Base-by-base conservation (phyloP, 2,329 filamentous ascomycete species). In the Penicillium sumatraense region DNA sequence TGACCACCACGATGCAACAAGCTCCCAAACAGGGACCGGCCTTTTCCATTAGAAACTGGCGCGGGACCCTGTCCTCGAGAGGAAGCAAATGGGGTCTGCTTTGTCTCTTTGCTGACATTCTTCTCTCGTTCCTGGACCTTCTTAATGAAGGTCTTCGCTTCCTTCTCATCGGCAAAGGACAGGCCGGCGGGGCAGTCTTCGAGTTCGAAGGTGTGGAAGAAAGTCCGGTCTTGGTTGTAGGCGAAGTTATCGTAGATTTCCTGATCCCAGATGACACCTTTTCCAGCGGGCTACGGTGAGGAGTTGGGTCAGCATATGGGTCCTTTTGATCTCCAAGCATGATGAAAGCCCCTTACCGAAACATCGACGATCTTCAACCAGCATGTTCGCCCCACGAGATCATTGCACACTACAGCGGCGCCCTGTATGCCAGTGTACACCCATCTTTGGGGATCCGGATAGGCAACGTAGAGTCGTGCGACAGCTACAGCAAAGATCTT, bases 311-410 rank as follows among this genome's bases (percentile, higher is more conserved):
- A 61, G 54, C 41, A 50, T 45, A 16, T 26, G 20, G 33, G 18
- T 18, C 27, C 20, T 35, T 49, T 49, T 29, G 47, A 24, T n/a
- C 41, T 52, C 47, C 35, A 10, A 41, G 33, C 8, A n/a, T n/a
- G 29, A 27, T 16, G 11, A 49, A n/a, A n/a, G n/a, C 16, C 51
- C 81, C 88, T 70, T 82, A 96, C 92, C 72, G 92, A 97, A 53
- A 99, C 87, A 74, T 99, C 95, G 49, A 99, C 95, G 78, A 99
- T 81, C 81, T 99, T 99, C 65, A 99, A 80, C 91, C 93, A 99
- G 77, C 93, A 96, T 1, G 95, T 97, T 74, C 96, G 89, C 62
- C 95, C 95, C 24, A 98, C 92, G 35, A 96, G 78, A 72, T 99
- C 95, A 74, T 98, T 96, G 64, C 91, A 89, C 61, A 99, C 85